Evolutionary conservation across 768 basidiomycete genomes (phyloP), one percentile per base, ranked within the genome.

Genomic region (Collybiopsis confluens): DNA sequence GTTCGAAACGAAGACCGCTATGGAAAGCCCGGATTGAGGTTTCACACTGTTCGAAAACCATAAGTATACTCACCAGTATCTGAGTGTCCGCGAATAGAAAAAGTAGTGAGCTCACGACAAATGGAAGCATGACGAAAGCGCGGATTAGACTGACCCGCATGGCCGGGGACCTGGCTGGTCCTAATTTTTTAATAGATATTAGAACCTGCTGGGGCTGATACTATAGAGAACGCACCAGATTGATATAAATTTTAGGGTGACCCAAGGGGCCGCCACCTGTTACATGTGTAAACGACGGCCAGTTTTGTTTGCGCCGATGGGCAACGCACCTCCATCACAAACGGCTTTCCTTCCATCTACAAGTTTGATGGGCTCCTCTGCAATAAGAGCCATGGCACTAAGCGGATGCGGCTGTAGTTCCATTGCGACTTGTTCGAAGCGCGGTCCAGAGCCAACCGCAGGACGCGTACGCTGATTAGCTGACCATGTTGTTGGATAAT

Each of bases 231-330:
- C 89, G 56, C 61, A 93, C 94, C 66, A 99, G 68, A 74, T 98
- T 98, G 68, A 99, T 93, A 65, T 82, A 98, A 56, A 98, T 85
- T 75, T 93, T 95, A 4, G 97, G 97, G 67, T 99, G 97, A 21
- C 97, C 97, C 26, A 99, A 79, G 40, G 97, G 82, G 10, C 96
- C 97, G 66, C 85, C 87, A 70, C 96, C 96, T 98, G 66, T 1
- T 47, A 11, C 44, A 23, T 2, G 33, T 6, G 30, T 33, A 41
- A 38, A 18, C 21, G 48, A 28, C n/a, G 21, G 16, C 11, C 40
- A 35, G 20, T 37, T 44, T 24, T 2, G 8, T 27, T 2, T 15
- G 24, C 10, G 8, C 18, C 20, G 1, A 23, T 23, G 1, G 30
- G 45, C 33, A 4, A 75, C 91, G 61, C 60, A 98, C 97, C 96